Conservation (phyloP, 2,329 filamentous ascomycete genomes). For the Colletotrichum shisoi region DNA sequence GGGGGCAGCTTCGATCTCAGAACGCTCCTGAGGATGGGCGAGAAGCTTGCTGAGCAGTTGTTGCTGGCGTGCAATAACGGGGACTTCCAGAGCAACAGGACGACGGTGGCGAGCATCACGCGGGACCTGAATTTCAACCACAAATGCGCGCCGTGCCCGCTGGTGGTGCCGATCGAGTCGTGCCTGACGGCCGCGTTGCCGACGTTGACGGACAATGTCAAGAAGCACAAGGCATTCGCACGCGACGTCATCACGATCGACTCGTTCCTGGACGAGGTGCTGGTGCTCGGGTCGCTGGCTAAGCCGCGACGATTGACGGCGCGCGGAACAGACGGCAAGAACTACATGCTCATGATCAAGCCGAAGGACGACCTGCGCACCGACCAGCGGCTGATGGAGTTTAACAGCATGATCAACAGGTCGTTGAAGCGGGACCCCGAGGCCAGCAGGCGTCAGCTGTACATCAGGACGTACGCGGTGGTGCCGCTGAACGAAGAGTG, state of each 20-base stretch:
- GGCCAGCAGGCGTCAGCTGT: slow-evolving; percentile 86
- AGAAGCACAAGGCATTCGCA: slow-evolving; percentile 85
- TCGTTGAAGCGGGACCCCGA: slow-evolving; percentile 91
- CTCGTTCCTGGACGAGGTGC: slow-evolving; percentile 83
- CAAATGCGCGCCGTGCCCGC: slow-evolving; percentile 79
- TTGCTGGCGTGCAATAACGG: slow-evolving; percentile 81
- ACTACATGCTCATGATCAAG: slow-evolving; percentile 92
- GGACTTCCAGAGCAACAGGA: slow-evolving; percentile 73
- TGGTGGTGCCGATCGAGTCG: slow-evolving; percentile 89
- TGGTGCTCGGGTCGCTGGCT: slow-evolving; percentile 89
- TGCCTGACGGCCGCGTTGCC: slow-evolving; percentile 86
- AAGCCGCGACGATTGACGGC: slow-evolving; percentile 90
- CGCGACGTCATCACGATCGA: slow-evolving; percentile 84
- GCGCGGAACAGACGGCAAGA: slow-evolving; percentile 85
- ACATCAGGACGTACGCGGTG: slow-evolving; percentile 96
- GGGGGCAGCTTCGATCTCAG: slow-evolving; percentile 68
- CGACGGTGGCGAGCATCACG: slow-evolving; percentile 74
- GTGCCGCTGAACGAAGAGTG: slow-evolving; percentile 97
- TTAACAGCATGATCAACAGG: slow-evolving; percentile 97
- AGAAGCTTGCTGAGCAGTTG: slow-evolving; percentile 83
- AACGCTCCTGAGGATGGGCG: slow-evolving; percentile 76
- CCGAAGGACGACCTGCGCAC: slow-evolving; percentile 98
- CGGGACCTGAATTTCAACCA: slow-evolving; percentile 84
- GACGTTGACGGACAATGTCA: slow-evolving; percentile 72
- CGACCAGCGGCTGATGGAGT: slow-evolving; percentile 98